Evolutionary conservation across 2,329 filamentous ascomycete species (phyloP).

Genomic region (Xylaria sp.): DNA sequence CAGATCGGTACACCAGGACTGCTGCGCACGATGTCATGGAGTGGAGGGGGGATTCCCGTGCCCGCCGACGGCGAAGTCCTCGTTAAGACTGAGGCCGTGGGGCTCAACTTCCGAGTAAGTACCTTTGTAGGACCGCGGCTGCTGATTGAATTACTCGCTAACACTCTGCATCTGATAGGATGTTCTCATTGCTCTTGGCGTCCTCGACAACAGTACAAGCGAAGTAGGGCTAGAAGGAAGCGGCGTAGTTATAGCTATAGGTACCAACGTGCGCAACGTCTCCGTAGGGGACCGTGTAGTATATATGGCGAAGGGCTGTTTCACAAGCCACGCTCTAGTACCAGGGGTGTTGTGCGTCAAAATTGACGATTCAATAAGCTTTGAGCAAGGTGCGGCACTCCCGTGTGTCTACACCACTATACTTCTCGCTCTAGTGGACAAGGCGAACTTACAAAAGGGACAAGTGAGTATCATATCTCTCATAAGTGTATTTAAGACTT

Average conservation of each 20-base stretch:
- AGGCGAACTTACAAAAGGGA: slow-evolving; percentile 7
- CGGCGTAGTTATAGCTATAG: slow-evolving; percentile 10
- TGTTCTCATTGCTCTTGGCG: slow-evolving; percentile 11
- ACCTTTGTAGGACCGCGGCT: too few relatives aligned
- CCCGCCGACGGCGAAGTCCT: slow-evolving; percentile 14
- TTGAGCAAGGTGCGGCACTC: slow-evolving; percentile 26
- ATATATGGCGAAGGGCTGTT: neutral
- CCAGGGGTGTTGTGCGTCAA: neutral
- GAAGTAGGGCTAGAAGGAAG: slow-evolving; percentile 14
- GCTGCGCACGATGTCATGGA: slow-evolving; percentile 18
- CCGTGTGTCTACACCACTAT: slow-evolving; percentile 24
- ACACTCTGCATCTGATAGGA: neutral
- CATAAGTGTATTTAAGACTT: too few relatives aligned
- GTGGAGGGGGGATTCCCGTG: neutral
- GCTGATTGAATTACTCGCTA: too few relatives aligned
- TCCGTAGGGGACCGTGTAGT: slow-evolving; percentile 21
- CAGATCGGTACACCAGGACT: slow-evolving; percentile 13
- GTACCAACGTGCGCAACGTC: slow-evolving; percentile 10
- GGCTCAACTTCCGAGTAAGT: slow-evolving; percentile 30
- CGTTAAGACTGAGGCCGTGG: slow-evolving; percentile 15
- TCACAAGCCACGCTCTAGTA: neutral
- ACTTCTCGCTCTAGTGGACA: slow-evolving; percentile 11
- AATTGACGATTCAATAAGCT: slow-evolving; percentile 23
- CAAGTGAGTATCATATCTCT: too few relatives aligned
- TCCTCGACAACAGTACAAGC: slow-evolving; percentile 3